These are phyloP conservation scores for Saccharomyces hybrid DNA, from an alignment of 1,139 yeast genomes.

Conservation along the genomic window DNA sequence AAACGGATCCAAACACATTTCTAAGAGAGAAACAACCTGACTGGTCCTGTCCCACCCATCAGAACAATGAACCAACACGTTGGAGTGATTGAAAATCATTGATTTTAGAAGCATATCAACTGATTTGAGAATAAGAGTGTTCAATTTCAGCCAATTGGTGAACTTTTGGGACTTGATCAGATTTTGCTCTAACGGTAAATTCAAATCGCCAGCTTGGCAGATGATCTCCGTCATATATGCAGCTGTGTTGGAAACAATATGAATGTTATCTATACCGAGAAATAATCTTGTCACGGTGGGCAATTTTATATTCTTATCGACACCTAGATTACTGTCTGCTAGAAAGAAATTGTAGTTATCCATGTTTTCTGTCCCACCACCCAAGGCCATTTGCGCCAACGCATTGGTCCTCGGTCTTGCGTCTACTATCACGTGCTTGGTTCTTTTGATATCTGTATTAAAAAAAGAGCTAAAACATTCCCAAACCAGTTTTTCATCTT, in stretches of 20 bases:
- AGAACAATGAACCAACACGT: conserved; percentile 84
- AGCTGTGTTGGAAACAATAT: conserved; percentile 85
- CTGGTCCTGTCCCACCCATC: conserved; percentile 99
- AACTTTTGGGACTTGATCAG: conserved; percentile 39
- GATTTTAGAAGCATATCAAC: conserved; percentile 75
- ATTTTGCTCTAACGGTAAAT: conserved; percentile 39
- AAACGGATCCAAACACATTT: conserved; percentile 83
- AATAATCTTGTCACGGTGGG: conserved; percentile 44
- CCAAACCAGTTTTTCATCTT: conserved; percentile 74
- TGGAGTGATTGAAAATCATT: conserved; percentile 72
- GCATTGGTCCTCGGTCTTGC: conserved; percentile 92
- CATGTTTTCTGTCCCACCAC: conserved; percentile 93
- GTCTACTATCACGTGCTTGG: conserved; percentile 61
- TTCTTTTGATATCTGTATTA: background rate
- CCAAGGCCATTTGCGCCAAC: conserved; percentile 91
- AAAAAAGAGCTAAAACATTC: conserved; percentile 49
- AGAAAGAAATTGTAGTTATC: conserved; percentile 55
- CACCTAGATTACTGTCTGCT: background rate
- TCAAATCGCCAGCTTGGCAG: conserved; percentile 55
- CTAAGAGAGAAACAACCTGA: conserved; percentile 76
- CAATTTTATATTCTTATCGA: background rate
- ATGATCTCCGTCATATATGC: conserved; percentile 54
- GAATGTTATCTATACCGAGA: conserved; percentile 89
- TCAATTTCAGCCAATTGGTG: conserved; percentile 74
- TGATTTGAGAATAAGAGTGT: conserved; percentile 62